Percentiles rank a stretch among this genome's conserved stretches.
Conservation (phyloP, 495 filamentous ascomycete genomes). For the Aspergillus mulundensis region DNA sequence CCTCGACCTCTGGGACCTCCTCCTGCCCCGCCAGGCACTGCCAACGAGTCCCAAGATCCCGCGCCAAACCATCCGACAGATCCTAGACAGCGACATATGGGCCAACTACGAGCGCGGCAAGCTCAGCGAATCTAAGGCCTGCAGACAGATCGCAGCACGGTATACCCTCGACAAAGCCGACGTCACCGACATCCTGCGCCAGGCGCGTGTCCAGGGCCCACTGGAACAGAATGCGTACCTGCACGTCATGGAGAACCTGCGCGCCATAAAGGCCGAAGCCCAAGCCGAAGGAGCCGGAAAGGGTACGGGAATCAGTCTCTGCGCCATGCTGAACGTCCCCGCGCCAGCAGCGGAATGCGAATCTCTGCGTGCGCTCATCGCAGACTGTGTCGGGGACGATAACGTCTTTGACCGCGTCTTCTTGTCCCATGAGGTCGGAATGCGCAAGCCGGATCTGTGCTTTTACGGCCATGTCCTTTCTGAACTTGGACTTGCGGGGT, state of each 20-base stretch:
- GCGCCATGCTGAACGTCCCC: background rate
- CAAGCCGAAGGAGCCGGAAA: background rate
- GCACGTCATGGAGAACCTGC: background rate
- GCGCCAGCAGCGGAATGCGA: background rate
- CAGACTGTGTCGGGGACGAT: background rate
- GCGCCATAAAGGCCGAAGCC: background rate
- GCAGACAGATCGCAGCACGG: background rate
- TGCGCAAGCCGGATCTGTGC: background rate
- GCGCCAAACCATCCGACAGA: background rate
- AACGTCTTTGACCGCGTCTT: conserved; percentile 8
- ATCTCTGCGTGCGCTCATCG: background rate
- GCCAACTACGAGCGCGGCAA: background rate
- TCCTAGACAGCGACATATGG: background rate
- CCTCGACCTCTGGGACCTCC: background rate
- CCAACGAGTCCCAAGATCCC: background rate
- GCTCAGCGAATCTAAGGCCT: background rate
- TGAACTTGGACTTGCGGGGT: background rate
- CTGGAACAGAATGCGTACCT: background rate
- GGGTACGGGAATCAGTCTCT: background rate
- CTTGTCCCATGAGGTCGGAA: background rate
- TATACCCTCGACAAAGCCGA: background rate
- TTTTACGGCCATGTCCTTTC: conserved; percentile 7
- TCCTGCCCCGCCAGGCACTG: background rate
- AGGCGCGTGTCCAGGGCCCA: background rate
- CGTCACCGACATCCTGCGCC: background rate